Evolutionary conservation across 2,329 filamentous ascomycete species (phyloP).

Genomic region (Fusarium palustre): DNA sequence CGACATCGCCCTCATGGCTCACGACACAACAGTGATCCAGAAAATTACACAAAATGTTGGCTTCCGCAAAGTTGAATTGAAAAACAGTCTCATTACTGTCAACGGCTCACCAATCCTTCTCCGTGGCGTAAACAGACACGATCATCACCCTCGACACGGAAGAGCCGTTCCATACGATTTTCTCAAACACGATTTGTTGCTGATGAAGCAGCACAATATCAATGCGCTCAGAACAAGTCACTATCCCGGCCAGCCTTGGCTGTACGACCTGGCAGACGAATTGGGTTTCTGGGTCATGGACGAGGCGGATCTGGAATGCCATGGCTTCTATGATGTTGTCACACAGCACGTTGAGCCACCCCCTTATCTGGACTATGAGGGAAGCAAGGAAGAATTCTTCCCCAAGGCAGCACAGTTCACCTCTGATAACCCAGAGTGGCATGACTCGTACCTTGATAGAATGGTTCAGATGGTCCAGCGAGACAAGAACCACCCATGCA

Average conservation of each 20-base stretch:
- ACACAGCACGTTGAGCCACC: constrained; percentile 10
- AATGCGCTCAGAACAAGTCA: constrained; percentile 16
- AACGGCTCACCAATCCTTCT: constrained; percentile 6
- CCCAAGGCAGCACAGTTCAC: constrained; percentile 20
- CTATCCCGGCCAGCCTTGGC: constrained; percentile 13
- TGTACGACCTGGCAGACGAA: constrained; percentile 17
- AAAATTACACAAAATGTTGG: not conserved
- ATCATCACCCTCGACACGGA: constrained; percentile 11
- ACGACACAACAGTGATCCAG: not conserved
- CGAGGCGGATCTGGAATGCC: constrained; percentile 15
- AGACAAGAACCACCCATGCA: constrained; percentile 21
- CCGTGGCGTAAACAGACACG: constrained; percentile 15
- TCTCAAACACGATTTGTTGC: constrained; percentile 8
- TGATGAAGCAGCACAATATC: constrained; percentile 28
- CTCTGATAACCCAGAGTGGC: constrained; percentile 19
- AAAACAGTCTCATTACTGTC: not conserved
- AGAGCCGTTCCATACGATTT: constrained; percentile 16
- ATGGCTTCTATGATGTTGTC: constrained; percentile 18
- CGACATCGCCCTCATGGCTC: not conserved
- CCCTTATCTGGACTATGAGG: constrained; percentile 18
- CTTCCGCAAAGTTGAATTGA: constrained; percentile 15
- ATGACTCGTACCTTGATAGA: not conserved
- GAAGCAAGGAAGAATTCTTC: constrained; percentile 21
- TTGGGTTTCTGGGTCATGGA: constrained; percentile 24
- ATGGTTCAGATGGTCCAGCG: constrained; percentile 19